Evolutionary conservation across 2,329 filamentous ascomycete species (phyloP), one percentile per base, ranked within the genome.

Genomic region (Penicillium digitatum): DNA sequence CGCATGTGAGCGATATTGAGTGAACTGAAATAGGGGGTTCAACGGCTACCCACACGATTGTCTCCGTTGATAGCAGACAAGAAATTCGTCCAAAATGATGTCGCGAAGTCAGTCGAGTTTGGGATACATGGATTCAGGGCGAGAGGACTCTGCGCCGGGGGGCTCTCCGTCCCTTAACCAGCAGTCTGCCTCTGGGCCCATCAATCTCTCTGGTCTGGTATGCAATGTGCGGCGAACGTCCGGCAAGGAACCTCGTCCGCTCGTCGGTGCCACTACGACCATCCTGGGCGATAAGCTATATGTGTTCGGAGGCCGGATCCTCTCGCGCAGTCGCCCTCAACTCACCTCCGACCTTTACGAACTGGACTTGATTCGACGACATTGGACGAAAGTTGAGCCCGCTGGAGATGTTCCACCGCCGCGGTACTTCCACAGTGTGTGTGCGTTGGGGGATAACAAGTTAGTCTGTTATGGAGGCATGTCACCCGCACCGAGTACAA

Each of bases 381-480:
- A 97, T 74, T 99, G 94, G 94, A 90, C 87, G 12, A 96, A 92
- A 71, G 72, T 97, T 24, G 89, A 95, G 50, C 86, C 89, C 0
- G 82, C 79, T 27, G 94, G 94, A 42, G 91, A 97, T 66, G 78
- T 95, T 35, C 94, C 94, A 1, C 88, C 91, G 2, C 90, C 94
- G 9, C 84, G 94, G 58, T 99, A 99, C 72, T 99, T 99, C 63
- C 94, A 99, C 77, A 97, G 91, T 61, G 89, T 97, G 72, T 99
- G 94, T 71, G 83, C 90, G 1, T 77, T 99, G 2, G 94, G 94
- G 22, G 94, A 97, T 70, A 93, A 90, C 3, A 99, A 97, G 73
- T 81, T 99, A 72, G 93, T 99, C 3, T 97, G 93, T 74, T 99
- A 97, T 73, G 94, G 94, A 55, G 94, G 94, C 64, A 99, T 99